Evolutionary conservation across 2,329 filamentous ascomycete genomes (phyloP).

Genomic region (Nemania sp.): DNA sequence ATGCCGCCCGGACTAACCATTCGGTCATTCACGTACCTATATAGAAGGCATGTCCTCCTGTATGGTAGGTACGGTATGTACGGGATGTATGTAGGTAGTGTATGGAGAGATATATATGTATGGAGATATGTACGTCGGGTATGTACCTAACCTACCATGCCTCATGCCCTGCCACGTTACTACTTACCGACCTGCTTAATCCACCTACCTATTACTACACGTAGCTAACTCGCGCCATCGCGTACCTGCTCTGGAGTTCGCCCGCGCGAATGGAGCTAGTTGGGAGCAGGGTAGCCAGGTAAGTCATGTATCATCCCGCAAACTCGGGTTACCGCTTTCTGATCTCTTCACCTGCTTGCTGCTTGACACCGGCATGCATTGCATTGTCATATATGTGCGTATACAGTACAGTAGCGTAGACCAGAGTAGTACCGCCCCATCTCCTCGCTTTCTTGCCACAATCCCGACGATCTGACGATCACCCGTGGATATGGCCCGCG

Average conservation of each 20-base stretch:
- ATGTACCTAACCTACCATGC: constrained; percentile 17
- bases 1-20: constrained; percentile 12
- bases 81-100: constrained; percentile 1
- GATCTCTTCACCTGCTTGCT: constrained; percentile 6
- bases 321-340: constrained; percentile 9
- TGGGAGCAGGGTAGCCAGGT: background rate
- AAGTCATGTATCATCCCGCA: background rate
- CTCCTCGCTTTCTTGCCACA: background rate
- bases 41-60: background rate
- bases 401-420: background rate
- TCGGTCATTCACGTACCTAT: background rate
- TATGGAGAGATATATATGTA: background rate
- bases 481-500: background rate
- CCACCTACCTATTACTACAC: background rate
- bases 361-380: background rate
- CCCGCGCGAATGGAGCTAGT: background rate
- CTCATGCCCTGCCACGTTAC: constrained; percentile 4
- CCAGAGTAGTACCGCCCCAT: background rate
- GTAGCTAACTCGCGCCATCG: background rate
- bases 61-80: background rate
- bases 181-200: no score
- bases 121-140: constrained; percentile 9
- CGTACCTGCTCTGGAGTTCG: background rate
- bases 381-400: background rate
- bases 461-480: constrained; percentile 3